These are phyloP conservation scores for Candida ascalaphidarum DNA, from an alignment of 805 yeast genomes.

Conservation along the genomic window DNA sequence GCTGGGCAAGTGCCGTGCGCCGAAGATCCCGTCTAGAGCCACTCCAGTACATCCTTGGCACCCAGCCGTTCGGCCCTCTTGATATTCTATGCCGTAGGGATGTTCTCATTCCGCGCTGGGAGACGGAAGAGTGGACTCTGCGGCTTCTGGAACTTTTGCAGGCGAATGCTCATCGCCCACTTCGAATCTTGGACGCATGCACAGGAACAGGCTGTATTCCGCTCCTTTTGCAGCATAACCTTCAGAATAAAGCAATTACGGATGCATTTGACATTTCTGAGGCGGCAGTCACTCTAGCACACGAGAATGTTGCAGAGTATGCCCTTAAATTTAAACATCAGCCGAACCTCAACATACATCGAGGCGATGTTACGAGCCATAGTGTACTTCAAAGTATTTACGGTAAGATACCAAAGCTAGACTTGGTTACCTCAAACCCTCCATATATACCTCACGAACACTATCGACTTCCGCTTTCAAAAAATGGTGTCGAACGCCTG, in stretches of 20 bases:
- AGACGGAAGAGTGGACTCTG: slow-evolving; percentile 85
- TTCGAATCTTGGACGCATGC: slow-evolving; percentile 58
- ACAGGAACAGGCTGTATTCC: slow-evolving; percentile 89
- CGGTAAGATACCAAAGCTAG: too few relatives aligned
- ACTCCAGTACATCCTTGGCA: slow-evolving; percentile 74
- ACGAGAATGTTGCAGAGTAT: slow-evolving; percentile 26
- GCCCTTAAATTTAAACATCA: too few relatives aligned
- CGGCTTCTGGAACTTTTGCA: slow-evolving; percentile 8
- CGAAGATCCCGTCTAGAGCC: slow-evolving; percentile 54
- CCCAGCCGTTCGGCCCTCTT: slow-evolving; percentile 78
- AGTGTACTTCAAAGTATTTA: too few relatives aligned
- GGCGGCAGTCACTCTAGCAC: slow-evolving; percentile 44
- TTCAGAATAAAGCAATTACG: slow-evolving; percentile 4
- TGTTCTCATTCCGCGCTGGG: slow-evolving; percentile 89
- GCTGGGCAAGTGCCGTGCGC: slow-evolving; percentile 46
- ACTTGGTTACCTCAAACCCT: slow-evolving; percentile 76
- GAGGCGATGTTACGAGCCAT: too few relatives aligned
- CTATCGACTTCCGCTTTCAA: slow-evolving; percentile 20
- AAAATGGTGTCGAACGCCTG: slow-evolving; percentile 46
- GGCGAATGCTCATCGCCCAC: slow-evolving; percentile 4
- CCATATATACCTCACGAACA: slow-evolving; percentile 65
- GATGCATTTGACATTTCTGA: slow-evolving; percentile 51
- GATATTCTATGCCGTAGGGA: slow-evolving; percentile 50
- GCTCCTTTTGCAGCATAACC: slow-evolving; percentile 30
- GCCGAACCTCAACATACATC: too few relatives aligned